Conservation (phyloP, 2,329 filamentous ascomycete species). For the Ascochyta fabae region DNA sequence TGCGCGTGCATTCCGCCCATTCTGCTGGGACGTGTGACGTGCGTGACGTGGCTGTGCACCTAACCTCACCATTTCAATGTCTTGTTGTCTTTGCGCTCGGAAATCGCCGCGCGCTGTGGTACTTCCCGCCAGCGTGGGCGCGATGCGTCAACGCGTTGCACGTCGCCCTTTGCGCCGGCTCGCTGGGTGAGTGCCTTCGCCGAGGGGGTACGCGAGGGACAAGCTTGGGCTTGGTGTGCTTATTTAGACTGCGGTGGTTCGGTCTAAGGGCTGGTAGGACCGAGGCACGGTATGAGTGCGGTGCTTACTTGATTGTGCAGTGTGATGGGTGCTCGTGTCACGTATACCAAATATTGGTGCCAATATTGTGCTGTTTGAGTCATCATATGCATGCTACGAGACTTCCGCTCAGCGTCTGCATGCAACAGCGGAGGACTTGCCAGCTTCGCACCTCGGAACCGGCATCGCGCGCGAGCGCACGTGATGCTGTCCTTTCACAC, state of each 20-base stretch:
- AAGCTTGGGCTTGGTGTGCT: constrained; percentile 17
- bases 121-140: not conserved
- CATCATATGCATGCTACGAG: no score
- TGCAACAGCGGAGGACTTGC: not conserved
- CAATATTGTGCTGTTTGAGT: not conserved
- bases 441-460: not conserved
- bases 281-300: no score
- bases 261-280: not conserved
- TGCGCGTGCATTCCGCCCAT: not conserved
- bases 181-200: not conserved
- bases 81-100: not conserved
- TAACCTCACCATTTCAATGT: not conserved
- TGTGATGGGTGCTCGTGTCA: no score
- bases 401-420: not conserved
- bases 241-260: constrained; percentile 11
- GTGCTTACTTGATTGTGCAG: no score
- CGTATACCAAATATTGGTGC: no score
- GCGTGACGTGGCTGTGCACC: not conserved
- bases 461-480: not conserved
- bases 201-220: constrained; percentile 4
- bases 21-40: not conserved
- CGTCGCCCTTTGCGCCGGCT: not conserved
- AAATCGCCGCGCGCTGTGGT: not conserved
- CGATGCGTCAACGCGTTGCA: not conserved
- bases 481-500: constrained; percentile 8